Percentiles rank a stretch among this genome's conserved stretches.
phyloP scores from a whole-genome alignment of 768 basidiomycete species.

The Suillus bovinus region DNA sequence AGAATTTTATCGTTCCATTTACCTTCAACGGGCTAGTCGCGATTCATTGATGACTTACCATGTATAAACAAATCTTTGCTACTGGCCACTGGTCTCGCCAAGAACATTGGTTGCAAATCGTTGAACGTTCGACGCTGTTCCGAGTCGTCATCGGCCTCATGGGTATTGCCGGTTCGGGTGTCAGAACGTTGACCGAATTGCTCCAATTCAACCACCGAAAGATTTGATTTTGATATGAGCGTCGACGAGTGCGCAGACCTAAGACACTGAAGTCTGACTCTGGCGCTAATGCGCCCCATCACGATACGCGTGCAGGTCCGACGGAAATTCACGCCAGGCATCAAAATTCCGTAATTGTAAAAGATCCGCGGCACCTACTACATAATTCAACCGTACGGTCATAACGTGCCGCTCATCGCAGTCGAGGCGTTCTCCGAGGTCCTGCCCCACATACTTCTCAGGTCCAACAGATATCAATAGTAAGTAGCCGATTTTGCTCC shows the following conservation, averaged over 20 bases:
- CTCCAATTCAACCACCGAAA: not conserved
- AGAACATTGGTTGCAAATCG: not conserved
- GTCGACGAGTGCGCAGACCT: not conserved
- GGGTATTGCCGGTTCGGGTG: not conserved
- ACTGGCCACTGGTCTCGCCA: not conserved
- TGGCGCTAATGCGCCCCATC: not conserved
- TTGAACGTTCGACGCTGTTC: not conserved
- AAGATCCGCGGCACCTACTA: slow-evolving; percentile 1
- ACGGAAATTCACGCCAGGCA: not conserved
- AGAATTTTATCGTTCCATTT: not conserved
- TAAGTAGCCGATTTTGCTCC: not conserved
- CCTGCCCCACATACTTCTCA: slow-evolving; percentile 2
- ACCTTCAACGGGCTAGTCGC: not conserved
- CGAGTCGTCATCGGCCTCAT: not conserved
- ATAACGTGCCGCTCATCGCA: not conserved
- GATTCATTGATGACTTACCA: not conserved
- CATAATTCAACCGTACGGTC: not conserved
- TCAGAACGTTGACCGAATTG: not conserved
- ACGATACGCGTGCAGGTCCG: not conserved
- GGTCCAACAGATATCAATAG: not conserved
- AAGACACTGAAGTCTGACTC: not conserved
- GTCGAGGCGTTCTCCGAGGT: not conserved
- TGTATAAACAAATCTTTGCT: not conserved
- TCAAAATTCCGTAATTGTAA: not conserved
- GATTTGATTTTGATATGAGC: not conserved